phyloP scores from a whole-genome alignment of 352 stramenopile species.

The Phytophthora pini region DNA sequence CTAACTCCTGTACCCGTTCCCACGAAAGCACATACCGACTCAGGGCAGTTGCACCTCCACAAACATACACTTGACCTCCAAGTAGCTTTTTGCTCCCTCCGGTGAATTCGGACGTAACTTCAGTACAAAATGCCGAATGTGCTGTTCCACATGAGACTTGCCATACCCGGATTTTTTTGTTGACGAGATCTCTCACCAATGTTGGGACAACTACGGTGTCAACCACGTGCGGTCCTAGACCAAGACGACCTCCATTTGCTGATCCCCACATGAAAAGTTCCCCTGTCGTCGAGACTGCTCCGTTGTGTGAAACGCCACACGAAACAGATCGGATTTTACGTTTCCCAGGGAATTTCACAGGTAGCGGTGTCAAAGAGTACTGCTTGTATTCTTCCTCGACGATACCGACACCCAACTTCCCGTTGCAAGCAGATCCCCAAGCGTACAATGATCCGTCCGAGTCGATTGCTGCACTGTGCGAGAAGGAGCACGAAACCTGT shows the following conservation, averaged over 20 bases:
- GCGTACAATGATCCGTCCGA: conserved; percentile 81
- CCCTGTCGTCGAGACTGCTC: conserved; percentile 65
- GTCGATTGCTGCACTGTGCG: conserved; percentile 89
- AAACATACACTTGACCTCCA: conserved; percentile 90
- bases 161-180: conserved; percentile 74
- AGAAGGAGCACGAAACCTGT: conserved; percentile 75
- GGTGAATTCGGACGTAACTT: conserved; percentile 64
- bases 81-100: conserved; percentile 64
- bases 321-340: conserved; percentile 81
- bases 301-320: conserved; percentile 88
- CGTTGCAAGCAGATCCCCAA: conserved; percentile 86
- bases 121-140: conserved; percentile 85
- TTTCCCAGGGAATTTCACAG: conserved; percentile 71
- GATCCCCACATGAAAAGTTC: conserved; percentile 92
- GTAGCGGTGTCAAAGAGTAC: conserved; percentile 70
- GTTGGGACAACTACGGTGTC: conserved; percentile 77
- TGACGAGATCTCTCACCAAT: conserved; percentile 79
- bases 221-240: conserved; percentile 76
- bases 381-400: conserved; percentile 86
- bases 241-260: conserved; percentile 92
- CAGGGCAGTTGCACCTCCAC: conserved; percentile 84
- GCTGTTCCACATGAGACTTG: conserved; percentile 75
- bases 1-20: conserved; percentile 65
- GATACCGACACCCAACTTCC: conserved; percentile 90
- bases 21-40: conserved; percentile 80